Evolutionary conservation across 1,284 basidiomycete species (phyloP).

Genomic region (Coriolopsis trogii): DNA sequence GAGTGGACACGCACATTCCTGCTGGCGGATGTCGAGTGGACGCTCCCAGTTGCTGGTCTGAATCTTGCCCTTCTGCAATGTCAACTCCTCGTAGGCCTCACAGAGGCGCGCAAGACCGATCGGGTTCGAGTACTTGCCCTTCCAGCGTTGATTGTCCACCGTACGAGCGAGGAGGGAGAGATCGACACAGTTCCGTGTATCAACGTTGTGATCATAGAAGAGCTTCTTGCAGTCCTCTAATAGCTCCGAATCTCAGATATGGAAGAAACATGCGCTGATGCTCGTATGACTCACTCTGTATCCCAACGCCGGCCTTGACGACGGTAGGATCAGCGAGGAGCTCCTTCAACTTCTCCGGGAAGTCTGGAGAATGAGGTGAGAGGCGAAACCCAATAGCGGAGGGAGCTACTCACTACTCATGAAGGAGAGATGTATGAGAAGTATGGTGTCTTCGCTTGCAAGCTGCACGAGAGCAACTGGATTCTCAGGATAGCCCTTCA

Average conservation of each 20-base stretch:
- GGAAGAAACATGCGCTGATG: background rate
- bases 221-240: slow-evolving; percentile 71
- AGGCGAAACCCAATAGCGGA: background rate
- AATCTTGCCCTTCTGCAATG: slow-evolving; percentile 59
- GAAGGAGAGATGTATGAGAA: slow-evolving; percentile 63
- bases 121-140: slow-evolving; percentile 57
- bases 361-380: slow-evolving; percentile 39
- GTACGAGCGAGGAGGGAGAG: slow-evolving; percentile 67
- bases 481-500: slow-evolving; percentile 55
- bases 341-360: slow-evolving; percentile 52
- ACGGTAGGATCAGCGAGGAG: slow-evolving; percentile 54
- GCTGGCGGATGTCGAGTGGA: slow-evolving; percentile 46
- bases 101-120: slow-evolving; percentile 66
- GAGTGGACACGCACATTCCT: slow-evolving; percentile 53
- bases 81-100: slow-evolving; percentile 54
- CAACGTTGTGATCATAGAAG: slow-evolving; percentile 53
- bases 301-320: slow-evolving; percentile 69
- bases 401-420: slow-evolving; percentile 53
- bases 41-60: slow-evolving; percentile 71
- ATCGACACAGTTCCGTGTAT: slow-evolving; percentile 63
- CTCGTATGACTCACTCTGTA: slow-evolving; percentile 59
- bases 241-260: too few relatives aligned
- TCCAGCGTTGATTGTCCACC: slow-evolving; percentile 69
- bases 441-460: slow-evolving; percentile 51
- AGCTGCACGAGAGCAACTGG: slow-evolving; percentile 73